Evolutionary conservation across 306 rosid species (phyloP).

Genomic region (Fragaria ananassa): DNA sequence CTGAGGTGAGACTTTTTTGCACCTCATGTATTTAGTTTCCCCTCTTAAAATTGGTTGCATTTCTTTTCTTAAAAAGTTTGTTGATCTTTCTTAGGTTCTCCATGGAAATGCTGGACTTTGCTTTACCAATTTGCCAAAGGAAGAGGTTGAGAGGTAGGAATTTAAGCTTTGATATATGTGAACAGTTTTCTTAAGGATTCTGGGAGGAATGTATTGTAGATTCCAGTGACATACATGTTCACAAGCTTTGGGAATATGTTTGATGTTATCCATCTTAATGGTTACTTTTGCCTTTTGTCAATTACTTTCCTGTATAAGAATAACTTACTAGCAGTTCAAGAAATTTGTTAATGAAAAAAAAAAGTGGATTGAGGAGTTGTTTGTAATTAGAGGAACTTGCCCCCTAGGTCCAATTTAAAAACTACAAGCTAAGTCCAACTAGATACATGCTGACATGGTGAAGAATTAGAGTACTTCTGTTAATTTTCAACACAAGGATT

Average conservation of each 20-base stretch:
- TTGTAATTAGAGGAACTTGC: background rate
- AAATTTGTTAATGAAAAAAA: background rate
- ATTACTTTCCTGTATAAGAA: background rate
- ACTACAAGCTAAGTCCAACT: background rate
- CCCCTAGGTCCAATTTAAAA: background rate
- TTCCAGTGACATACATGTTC: background rate
- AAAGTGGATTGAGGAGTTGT: background rate
- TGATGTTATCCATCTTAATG: background rate
- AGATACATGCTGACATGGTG: background rate
- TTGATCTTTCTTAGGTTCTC: constrained; percentile 43
- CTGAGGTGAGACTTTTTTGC: constrained; percentile 49
- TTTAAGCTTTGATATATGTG: background rate
- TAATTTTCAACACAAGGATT: background rate
- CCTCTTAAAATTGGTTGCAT: background rate
- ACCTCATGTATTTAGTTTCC: background rate
- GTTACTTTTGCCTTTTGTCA: background rate
- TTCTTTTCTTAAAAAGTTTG: background rate
- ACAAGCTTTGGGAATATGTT: background rate
- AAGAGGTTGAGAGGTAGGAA: constrained; percentile 74
- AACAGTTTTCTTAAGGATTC: background rate
- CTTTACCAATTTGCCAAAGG: constrained; percentile 71
- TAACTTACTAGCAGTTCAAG: background rate
- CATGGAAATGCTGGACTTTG: constrained; percentile 86
- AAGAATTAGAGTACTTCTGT: background rate
- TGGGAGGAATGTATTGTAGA: background rate